These are phyloP conservation scores for Prasinococcaceae sp. DNA, from an alignment of 139 green algal species.

Conservation along the genomic window DNA sequence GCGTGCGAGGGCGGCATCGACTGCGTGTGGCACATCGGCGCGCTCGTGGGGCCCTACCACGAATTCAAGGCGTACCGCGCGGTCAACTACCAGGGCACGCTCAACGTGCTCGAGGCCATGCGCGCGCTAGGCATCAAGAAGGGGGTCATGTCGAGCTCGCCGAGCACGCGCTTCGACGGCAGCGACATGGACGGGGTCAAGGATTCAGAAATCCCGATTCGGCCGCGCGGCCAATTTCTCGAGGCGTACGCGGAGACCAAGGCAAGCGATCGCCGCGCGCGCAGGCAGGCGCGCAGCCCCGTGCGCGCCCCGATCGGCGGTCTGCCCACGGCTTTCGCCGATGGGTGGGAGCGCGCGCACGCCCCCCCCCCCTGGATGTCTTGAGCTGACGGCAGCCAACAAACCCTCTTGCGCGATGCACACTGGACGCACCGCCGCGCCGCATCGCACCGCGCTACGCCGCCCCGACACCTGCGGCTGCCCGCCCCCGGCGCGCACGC, in stretches of 20 bases:
- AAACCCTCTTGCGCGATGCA: no score
- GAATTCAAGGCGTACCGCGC: slow-evolving; percentile 13
- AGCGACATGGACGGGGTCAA: slow-evolving; percentile 16
- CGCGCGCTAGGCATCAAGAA: slow-evolving; percentile 12
- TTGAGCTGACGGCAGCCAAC: no score
- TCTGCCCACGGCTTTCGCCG: no score
- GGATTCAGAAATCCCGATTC: slow-evolving; percentile 12
- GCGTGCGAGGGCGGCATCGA: slow-evolving; percentile 10
- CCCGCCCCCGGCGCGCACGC: no score
- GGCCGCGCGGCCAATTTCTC: slow-evolving; percentile 14
- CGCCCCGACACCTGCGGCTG: no score
- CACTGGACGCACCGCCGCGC: no score
- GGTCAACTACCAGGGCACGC: slow-evolving; percentile 24
- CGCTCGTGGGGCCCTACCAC: slow-evolving; percentile 25
- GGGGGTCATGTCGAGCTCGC: slow-evolving; percentile 20
- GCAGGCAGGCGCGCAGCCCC: no score
- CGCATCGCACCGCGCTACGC: no score
- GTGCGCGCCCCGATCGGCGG: no score
- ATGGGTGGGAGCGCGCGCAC: no score
- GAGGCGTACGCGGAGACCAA: slow-evolving; percentile 26
- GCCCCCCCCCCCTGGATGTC: no score
- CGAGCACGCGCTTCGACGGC: slow-evolving; percentile 22
- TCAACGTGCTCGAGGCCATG: slow-evolving; percentile 24
- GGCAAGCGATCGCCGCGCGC: no score
- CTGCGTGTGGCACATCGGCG: slow-evolving; percentile 26